Conservation (phyloP, 78 protist species). For the Dictyostelium firmibasis region DNA sequence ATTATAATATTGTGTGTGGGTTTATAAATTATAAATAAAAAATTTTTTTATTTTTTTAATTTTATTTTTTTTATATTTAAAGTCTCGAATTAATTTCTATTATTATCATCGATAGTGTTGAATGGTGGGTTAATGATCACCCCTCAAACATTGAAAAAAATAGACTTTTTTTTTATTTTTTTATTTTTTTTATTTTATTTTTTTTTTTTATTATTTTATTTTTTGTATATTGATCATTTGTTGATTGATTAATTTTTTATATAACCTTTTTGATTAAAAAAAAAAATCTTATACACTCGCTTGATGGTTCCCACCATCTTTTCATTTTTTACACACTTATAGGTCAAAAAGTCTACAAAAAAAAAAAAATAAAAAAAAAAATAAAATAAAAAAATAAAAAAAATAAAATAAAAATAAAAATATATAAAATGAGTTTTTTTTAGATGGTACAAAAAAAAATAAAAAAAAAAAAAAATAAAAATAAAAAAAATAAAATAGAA, state of each 20-base stretch:
- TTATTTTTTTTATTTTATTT: neutral
- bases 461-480: too few relatives aligned
- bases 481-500: too few relatives aligned
- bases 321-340: neutral
- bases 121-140: neutral
- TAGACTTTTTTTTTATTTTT: neutral
- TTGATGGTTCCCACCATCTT: neutral
- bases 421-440: too few relatives aligned
- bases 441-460: too few relatives aligned
- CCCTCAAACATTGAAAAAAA: neutral
- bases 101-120: neutral
- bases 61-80: neutral
- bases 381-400: too few relatives aligned
- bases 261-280: neutral
- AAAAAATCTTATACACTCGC: neutral
- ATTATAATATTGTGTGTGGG: neutral
- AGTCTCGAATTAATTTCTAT: neutral
- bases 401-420: too few relatives aligned
- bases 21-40: too few relatives aligned
- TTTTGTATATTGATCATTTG: neutral
- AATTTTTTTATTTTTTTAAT: too few relatives aligned
- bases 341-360: neutral
- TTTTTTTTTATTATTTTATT: neutral
- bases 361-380: too few relatives aligned
- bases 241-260: too few relatives aligned